A percentile compares a stretch with the other conserved stretches of the same genome.
Conservation (phyloP, 2,329 filamentous ascomycete genomes). For the Colletotrichum horii region DNA sequence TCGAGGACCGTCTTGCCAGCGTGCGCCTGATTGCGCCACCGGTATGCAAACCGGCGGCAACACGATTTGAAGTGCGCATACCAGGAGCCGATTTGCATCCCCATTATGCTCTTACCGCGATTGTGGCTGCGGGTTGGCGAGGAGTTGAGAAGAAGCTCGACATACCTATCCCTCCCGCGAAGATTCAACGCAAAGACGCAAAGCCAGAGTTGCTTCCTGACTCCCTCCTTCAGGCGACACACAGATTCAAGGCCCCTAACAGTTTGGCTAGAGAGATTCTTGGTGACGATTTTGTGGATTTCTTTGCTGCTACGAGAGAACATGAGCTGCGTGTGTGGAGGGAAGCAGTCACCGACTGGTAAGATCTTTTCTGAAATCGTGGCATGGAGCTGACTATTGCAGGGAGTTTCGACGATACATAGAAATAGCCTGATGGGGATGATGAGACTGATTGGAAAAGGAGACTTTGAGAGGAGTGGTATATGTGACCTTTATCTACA, state of each 20-base stretch:
- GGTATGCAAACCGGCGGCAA: neutral
- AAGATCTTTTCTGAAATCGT: slow-evolving; percentile 33
- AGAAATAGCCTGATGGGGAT: neutral
- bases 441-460: neutral
- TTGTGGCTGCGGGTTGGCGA: neutral
- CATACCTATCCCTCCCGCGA: slow-evolving; percentile 70
- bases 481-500: neutral
- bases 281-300: slow-evolving; percentile 68
- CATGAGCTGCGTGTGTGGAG: slow-evolving; percentile 77
- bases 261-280: neutral
- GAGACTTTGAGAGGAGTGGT: neutral
- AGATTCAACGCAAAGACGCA: slow-evolving; percentile 25
- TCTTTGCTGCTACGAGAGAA: slow-evolving; percentile 74
- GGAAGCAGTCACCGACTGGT: slow-evolving; percentile 81
- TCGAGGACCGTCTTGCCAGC: neutral
- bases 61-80: neutral
- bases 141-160: slow-evolving; percentile 71
- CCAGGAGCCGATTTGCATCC: neutral
- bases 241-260: neutral
- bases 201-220: slow-evolving; percentile 60
- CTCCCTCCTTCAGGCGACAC: slow-evolving; percentile 69
- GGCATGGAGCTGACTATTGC: neutral
- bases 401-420: neutral
- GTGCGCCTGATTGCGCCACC: neutral
- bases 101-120: neutral